These are phyloP conservation scores for Penicillium fuscoglaucum DNA, from an alignment of 2,329 filamentous ascomycete species.

Conservation along the genomic window DNA sequence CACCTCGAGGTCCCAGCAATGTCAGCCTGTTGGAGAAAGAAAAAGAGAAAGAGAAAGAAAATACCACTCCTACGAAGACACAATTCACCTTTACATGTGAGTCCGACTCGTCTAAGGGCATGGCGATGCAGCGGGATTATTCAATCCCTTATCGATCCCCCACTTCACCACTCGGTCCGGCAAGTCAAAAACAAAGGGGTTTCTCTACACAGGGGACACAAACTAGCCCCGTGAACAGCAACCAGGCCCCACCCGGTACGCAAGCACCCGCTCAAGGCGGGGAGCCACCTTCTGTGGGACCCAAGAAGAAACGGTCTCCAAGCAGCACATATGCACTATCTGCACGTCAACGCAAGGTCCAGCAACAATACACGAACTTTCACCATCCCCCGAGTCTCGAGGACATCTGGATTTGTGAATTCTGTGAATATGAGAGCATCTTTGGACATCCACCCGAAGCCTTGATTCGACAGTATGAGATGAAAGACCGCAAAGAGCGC, in stretches of 20 bases:
- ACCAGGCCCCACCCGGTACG: constrained; percentile 25
- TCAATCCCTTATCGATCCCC: constrained; percentile 39
- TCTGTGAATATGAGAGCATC: constrained; percentile 96
- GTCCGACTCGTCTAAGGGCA: constrained; percentile 77
- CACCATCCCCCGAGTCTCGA: constrained; percentile 69
- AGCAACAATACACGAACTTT: constrained; percentile 74
- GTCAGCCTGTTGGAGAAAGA: constrained; percentile 75
- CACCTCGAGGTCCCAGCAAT: constrained; percentile 70
- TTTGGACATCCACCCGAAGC: constrained; percentile 84
- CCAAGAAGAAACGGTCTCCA: constrained; percentile 65
- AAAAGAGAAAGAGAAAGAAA: constrained; percentile 70
- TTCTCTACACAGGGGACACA: constrained; percentile 57
- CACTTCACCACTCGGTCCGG: constrained; percentile 35
- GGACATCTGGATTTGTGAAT: constrained; percentile 94
- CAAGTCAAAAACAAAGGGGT: constrained; percentile 39
- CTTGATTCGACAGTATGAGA: constrained; percentile 87
- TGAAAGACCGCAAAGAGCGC: constrained; percentile 83
- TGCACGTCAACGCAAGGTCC: constrained; percentile 72
- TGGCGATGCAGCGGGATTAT: constrained; percentile 67
- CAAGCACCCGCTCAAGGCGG: constrained; percentile 41
- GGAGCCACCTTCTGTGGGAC: constrained; percentile 52
- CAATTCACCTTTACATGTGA: constrained; percentile 98
- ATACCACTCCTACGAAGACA: constrained; percentile 67
- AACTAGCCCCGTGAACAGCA: constrained; percentile 49
- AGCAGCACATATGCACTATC: constrained; percentile 72